Evolutionary conservation across 2,329 filamentous ascomycete genomes (phyloP).

Genomic region (Diaporthe citri): DNA sequence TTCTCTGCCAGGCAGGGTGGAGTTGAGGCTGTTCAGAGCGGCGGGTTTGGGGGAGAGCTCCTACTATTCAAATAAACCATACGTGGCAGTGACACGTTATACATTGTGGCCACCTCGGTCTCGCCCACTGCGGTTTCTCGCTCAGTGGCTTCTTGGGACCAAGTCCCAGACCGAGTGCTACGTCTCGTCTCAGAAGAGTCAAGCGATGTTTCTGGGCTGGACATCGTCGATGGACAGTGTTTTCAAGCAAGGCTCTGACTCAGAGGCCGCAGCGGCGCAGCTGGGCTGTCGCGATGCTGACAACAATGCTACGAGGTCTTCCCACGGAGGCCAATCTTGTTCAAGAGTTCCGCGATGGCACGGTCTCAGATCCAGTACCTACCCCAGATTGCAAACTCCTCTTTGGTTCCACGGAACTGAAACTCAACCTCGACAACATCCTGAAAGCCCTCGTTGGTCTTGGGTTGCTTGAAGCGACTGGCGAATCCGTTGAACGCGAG

Average conservation of each 20-base stretch:
- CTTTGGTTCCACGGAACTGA: constrained; percentile 76
- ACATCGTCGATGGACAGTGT: background rate
- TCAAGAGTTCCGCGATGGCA: background rate
- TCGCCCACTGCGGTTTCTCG: background rate
- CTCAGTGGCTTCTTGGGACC: background rate
- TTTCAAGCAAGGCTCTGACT: background rate
- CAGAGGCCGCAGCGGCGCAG: no score
- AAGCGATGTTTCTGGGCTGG: background rate
- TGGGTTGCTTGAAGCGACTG: constrained; percentile 80
- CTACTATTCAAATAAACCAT: background rate
- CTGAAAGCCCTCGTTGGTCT: constrained; percentile 82
- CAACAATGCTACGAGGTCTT: background rate
- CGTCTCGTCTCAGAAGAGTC: no score
- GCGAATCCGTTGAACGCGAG: constrained; percentile 85
- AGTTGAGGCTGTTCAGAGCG: background rate
- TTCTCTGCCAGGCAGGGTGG: background rate
- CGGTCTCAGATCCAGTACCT: constrained; percentile 77
- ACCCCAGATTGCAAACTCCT: constrained; percentile 79
- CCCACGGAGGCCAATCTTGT: background rate
- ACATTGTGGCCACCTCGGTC: background rate
- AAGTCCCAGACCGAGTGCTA: background rate
- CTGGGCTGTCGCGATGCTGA: background rate
- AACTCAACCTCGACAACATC: constrained; percentile 85
- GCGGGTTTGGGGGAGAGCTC: no score
- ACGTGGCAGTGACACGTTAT: constrained; percentile 14